These are phyloP conservation scores for Herpetomonas tarakana DNA, from an alignment of 208 protist genomes.

Conservation along the genomic window DNA sequence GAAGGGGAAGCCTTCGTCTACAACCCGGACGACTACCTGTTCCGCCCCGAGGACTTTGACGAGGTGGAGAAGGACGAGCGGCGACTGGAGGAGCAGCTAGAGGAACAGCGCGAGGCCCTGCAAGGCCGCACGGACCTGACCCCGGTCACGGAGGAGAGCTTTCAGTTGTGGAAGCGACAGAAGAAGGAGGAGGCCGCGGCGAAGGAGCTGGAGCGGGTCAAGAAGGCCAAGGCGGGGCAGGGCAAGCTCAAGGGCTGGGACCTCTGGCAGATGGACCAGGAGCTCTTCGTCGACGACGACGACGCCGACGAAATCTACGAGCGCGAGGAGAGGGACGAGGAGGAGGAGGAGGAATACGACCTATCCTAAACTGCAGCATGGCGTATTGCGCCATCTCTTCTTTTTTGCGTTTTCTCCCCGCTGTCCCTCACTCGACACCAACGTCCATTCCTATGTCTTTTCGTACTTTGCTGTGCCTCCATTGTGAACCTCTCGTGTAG, in stretches of 20 bases:
- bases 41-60: slow-evolving; percentile 87
- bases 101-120: slow-evolving; percentile 83
- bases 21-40: slow-evolving; percentile 84
- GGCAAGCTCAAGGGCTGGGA: slow-evolving; percentile 80
- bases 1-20: slow-evolving; percentile 48
- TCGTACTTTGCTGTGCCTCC: not conserved
- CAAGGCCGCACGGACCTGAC: slow-evolving; percentile 69
- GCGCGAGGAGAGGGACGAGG: slow-evolving; percentile 41
- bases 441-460: not conserved
- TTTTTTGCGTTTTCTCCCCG: slow-evolving; percentile 8
- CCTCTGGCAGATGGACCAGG: slow-evolving; percentile 82
- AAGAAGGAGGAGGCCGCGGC: slow-evolving; percentile 66
- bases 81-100: slow-evolving; percentile 82
- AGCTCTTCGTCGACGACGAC: slow-evolving; percentile 84
- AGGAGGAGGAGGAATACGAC: slow-evolving; percentile 55
- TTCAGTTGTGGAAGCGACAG: slow-evolving; percentile 72
- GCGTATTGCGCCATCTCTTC: not conserved
- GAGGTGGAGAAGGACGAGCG: slow-evolving; percentile 78
- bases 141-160: slow-evolving; percentile 74
- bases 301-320: slow-evolving; percentile 80
- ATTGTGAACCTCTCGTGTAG: too few species aligned
- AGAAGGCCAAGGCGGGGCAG: slow-evolving; percentile 62
- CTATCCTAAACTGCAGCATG: slow-evolving; percentile 38
- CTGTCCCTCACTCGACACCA: too few species aligned
- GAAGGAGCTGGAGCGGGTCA: slow-evolving; percentile 59